Evolutionary conservation across 2,329 filamentous ascomycete species (phyloP).

Genomic region (Penicillium sp.): DNA sequence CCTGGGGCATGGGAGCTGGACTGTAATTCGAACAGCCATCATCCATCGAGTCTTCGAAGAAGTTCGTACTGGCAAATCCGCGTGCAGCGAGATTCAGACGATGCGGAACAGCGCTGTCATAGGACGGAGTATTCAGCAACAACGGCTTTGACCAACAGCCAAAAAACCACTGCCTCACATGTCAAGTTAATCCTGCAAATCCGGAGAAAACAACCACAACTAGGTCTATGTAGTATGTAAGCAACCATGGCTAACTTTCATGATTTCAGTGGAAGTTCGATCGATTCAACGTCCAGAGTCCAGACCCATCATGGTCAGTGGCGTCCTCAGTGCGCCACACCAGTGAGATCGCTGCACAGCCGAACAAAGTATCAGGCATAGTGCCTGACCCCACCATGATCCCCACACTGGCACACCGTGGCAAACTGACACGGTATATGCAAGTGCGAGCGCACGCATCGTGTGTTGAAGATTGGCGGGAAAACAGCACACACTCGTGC

Average conservation of each 20-base stretch:
- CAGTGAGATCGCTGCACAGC: constrained; percentile 21
- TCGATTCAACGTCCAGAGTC: not conserved
- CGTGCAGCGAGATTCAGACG: too few species aligned
- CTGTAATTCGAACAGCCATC: too few species aligned
- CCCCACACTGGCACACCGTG: not conserved
- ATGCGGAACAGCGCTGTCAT: too few species aligned
- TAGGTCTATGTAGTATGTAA: not conserved
- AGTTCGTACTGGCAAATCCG: too few species aligned
- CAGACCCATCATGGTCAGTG: constrained; percentile 5
- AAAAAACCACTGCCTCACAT: not conserved
- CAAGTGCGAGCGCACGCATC: not conserved
- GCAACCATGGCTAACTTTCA: not conserved
- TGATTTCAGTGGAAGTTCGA: not conserved
- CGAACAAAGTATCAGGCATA: constrained; percentile 6
- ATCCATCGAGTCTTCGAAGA: too few species aligned
- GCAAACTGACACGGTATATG: constrained; percentile 15
- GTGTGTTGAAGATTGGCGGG: not conserved
- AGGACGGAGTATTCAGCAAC: too few species aligned
- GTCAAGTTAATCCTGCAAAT: not conserved
- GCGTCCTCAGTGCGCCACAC: constrained; percentile 18
- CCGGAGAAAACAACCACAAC: not conserved
- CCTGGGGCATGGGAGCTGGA: too few species aligned
- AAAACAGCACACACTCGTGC: not conserved
- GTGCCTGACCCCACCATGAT: constrained; percentile 3
- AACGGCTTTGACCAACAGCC: not conserved